These are phyloP conservation scores for Lodderomyces jiufengensis DNA, from an alignment of 1,139 yeast genomes.

Conservation along the genomic window DNA sequence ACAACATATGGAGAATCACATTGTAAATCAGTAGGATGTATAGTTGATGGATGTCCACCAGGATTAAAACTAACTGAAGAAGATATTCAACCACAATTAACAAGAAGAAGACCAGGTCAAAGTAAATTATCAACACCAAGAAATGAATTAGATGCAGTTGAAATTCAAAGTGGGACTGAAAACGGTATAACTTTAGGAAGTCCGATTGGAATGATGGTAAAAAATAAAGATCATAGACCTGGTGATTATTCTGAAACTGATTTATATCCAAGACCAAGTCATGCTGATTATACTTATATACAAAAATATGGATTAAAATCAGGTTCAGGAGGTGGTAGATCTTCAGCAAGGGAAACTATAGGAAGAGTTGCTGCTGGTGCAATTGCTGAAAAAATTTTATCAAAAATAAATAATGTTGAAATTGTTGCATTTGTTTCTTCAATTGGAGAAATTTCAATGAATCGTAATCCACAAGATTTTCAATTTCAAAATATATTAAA, in stretches of 20 bases:
- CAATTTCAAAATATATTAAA: slow-evolving; percentile 63
- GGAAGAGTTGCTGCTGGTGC: slow-evolving; percentile 99
- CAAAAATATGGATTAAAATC: slow-evolving; percentile 90
- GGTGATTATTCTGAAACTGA: slow-evolving; percentile 94
- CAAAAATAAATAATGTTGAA: slow-evolving; percentile 77
- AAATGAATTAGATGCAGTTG: slow-evolving; percentile 89
- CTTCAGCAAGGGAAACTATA: slow-evolving; percentile 95
- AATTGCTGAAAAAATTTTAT: slow-evolving; percentile 86
- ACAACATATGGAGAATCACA: slow-evolving; percentile 98
- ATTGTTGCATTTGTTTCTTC: slow-evolving; percentile 94
- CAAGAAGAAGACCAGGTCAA: slow-evolving; percentile 98
- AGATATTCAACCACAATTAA: slow-evolving; percentile 92
- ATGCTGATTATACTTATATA: slow-evolving; percentile 93
- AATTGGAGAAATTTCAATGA: slow-evolving; percentile 76
- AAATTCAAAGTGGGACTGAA: slow-evolving; percentile 93
- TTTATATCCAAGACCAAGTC: slow-evolving; percentile 94
- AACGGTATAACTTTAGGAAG: slow-evolving; percentile 88
- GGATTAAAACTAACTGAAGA: slow-evolving; percentile 79
- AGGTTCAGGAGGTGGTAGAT: slow-evolving; percentile 95
- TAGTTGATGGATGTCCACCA: slow-evolving; percentile 97
- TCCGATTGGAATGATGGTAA: slow-evolving; percentile 90
- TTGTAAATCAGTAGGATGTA: slow-evolving; percentile 97
- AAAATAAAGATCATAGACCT: slow-evolving; percentile 95
- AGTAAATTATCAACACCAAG: slow-evolving; percentile 89
- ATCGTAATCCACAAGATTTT: slow-evolving; percentile 64